Conservation (phyloP, 2,329 filamentous ascomycete genomes). For the Pseudogymnoascus sp. region DNA sequence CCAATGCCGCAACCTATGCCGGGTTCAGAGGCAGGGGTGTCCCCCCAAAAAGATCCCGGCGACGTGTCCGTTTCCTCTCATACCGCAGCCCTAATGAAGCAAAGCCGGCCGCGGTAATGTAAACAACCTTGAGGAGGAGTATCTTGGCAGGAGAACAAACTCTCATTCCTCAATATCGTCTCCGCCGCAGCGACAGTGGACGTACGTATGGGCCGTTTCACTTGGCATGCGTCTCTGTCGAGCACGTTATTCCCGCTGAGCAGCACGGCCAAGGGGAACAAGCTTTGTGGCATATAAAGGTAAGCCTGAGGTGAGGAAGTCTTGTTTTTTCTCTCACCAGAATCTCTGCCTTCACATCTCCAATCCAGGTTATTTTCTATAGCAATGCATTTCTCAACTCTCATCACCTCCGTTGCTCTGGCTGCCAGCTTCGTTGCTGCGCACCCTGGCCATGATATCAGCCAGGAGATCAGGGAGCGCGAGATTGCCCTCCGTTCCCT, state of each 20-base stretch:
- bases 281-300: conserved; percentile 4
- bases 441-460: conserved; percentile 29
- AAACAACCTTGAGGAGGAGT: neutral
- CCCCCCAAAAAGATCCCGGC: neutral
- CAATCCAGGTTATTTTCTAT: neutral
- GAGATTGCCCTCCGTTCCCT: neutral
- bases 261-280: neutral
- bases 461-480: conserved; percentile 25
- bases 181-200: neutral
- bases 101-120: neutral
- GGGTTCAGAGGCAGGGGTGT: neutral
- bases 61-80: neutral
- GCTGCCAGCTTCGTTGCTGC: conserved; percentile 18
- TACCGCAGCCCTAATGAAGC: neutral
- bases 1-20: neutral
- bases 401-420: neutral
- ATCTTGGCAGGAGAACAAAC: neutral
- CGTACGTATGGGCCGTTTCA: neutral
- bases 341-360: neutral
- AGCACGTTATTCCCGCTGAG: neutral
- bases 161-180: neutral
- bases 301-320: neutral
- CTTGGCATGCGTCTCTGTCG: neutral
- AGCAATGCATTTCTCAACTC: neutral
- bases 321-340: neutral